These are phyloP conservation scores for Fusarium continuum DNA, from an alignment of 2,329 filamentous ascomycete genomes.

Conservation along the genomic window DNA sequence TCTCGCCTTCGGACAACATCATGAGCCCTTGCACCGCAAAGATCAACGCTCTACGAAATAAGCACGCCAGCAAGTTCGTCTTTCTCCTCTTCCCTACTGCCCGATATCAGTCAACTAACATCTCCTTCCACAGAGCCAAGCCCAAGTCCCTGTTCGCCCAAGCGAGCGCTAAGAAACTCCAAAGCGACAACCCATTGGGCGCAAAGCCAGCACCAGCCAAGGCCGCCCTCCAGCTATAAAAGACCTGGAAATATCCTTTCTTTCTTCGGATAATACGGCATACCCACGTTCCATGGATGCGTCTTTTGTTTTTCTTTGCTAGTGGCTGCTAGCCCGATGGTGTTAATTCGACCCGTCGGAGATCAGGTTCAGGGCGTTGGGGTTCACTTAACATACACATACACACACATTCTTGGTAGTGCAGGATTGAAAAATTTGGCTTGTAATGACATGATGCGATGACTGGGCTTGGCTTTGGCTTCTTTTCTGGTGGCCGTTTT, in stretches of 20 bases:
- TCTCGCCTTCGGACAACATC: constrained; percentile 88
- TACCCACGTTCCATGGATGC: constrained; percentile 9
- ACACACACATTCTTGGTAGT: constrained; percentile 20
- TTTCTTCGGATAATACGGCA: constrained; percentile 27
- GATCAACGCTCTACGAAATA: constrained; percentile 81
- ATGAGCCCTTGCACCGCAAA: constrained; percentile 88
- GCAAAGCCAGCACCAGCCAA: constrained; percentile 48
- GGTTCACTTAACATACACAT: constrained; percentile 34
- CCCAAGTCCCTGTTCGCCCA: constrained; percentile 75
- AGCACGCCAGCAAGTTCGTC: constrained; percentile 79
- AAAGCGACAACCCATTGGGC: constrained; percentile 55
- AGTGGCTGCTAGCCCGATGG: constrained; percentile 1
- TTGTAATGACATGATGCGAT: constrained; percentile 46
- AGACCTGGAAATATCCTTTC: background rate
- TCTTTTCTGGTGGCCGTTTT: constrained; percentile 32
- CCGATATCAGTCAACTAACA: constrained; percentile 29
- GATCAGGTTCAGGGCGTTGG: constrained; percentile 33
- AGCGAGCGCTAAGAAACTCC: constrained; percentile 70
- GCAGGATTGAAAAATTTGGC: constrained; percentile 35
- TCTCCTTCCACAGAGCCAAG: constrained; percentile 60
- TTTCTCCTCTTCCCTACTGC: background rate
- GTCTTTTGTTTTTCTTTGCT: constrained; percentile 28
- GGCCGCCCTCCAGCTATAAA: constrained; percentile 34
- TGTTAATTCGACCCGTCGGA: constrained; percentile 30
- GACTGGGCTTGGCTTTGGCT: constrained; percentile 35